Base-by-base conservation (phyloP, 495 filamentous ascomycete genomes). In the Hypoxylon trugodes region DNA sequence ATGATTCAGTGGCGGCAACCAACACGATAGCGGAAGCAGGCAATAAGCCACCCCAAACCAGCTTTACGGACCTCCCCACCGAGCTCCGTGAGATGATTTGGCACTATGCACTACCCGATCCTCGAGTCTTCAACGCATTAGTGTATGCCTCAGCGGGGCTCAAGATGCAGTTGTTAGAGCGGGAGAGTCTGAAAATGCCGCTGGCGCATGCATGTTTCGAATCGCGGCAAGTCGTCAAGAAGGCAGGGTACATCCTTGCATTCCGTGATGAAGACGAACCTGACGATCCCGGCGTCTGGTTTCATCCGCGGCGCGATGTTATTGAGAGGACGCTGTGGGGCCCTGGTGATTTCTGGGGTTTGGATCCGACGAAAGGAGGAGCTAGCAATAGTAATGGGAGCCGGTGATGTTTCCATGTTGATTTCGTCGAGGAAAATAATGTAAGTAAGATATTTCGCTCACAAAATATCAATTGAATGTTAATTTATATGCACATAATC, bases 51-150 rank as follows among this genome's bases (percentile, higher is more conserved):
- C 8, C 16, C 8, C 32, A 60, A 25, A 62, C 53, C 12, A 62
- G 59, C 3, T 70, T 75, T 57, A 36, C 53, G 0, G 64, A 64
- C 45, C 45, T 75, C 6, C 73, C 71, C 4, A 26, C 57, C 1
- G 71, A 76, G 33, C 33, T 74, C 3, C 73, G 73, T 7, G 60
- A 64, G 35, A 70, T 70, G 18, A 71, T 76, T 25, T 76, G 73
- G 73, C 22, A 68, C 19, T 53, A 56, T n/a, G 61, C 69, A 0
- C 67, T 76, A 1, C 71, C 71, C 0, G 66, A 55, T 4, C 33
- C 63, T 21, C 68, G 73, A 0, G 45, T 71, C 10, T 70, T 76
- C 61, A 61, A 68, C 37, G 49, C 50, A 1, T 48, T 73, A 1
- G 61, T 72, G 6, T 65, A 67, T 30, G 49, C 61, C 35, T 66